These are phyloP conservation scores for Phytophthora citricola DNA, from an alignment of 352 stramenopile genomes.

Conservation along the genomic window DNA sequence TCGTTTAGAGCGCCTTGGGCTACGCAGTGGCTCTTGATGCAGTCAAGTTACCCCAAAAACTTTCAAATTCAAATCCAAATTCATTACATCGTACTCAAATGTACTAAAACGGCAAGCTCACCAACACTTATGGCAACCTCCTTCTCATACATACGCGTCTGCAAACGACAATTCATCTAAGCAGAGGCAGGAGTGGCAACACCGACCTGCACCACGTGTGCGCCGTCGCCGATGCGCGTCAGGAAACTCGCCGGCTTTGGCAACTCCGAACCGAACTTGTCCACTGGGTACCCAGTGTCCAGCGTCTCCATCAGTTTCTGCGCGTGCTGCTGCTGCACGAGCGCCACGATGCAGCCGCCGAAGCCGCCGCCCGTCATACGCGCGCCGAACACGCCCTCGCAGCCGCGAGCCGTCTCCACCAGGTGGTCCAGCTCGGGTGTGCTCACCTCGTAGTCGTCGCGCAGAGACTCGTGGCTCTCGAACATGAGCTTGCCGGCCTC, in stretches of 20 bases:
- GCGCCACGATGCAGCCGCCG: conserved; percentile 96
- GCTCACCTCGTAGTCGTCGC: conserved; percentile 94
- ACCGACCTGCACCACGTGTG: conserved; percentile 54
- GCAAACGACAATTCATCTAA: not conserved
- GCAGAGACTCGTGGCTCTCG: conserved; percentile 91
- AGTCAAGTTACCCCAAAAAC: no score
- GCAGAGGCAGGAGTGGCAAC: conserved; percentile 8
- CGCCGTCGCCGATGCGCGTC: conserved; percentile 64
- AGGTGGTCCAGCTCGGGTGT: conserved; percentile 92
- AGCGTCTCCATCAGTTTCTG: conserved; percentile 72
- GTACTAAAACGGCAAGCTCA: not conserved
- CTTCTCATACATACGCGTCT: not conserved
- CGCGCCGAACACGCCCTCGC: conserved; percentile 93
- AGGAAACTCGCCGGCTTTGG: conserved; percentile 68
- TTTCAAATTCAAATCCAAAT: not conserved
- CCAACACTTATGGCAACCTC: not conserved
- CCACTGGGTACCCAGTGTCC: conserved; percentile 80
- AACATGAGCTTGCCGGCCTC: conserved; percentile 92
- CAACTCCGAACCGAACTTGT: conserved; percentile 52
- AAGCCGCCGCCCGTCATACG: conserved; percentile 97
- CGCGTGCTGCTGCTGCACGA: conserved; percentile 80
- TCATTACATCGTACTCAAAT: not conserved
- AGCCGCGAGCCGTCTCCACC: conserved; percentile 90
- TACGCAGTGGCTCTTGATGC: no score
- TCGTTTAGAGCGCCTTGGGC: no score